These are phyloP conservation scores for Pythium rhizo-oryzae DNA, from an alignment of 352 stramenopile species.

Conservation along the genomic window DNA sequence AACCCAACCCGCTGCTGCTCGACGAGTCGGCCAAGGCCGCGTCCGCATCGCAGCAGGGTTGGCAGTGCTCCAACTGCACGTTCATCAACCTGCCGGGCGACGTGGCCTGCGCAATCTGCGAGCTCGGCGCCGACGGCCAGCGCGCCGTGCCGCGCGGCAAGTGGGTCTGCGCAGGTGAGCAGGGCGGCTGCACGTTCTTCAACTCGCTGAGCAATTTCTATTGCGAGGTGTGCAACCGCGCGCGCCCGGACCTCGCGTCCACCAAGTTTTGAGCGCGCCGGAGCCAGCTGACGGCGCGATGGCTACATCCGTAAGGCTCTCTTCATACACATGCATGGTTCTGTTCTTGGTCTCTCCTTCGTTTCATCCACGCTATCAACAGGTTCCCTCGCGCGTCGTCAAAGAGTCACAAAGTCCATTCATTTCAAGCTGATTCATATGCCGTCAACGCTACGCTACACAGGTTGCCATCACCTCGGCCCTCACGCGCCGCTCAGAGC, in stretches of 20 bases:
- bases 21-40: conserved; percentile 23
- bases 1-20: conserved; percentile 54
- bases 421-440: neutral
- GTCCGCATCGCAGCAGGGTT: conserved; percentile 46
- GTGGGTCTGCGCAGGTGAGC: conserved; percentile 83
- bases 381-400: too few species aligned
- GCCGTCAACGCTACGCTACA: neutral
- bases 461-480: neutral
- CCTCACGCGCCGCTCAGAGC: conserved; percentile 33
- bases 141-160: conserved; percentile 80
- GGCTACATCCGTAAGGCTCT: too few species aligned
- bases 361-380: too few species aligned
- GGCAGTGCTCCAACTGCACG: conserved; percentile 85
- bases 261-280: conserved; percentile 56
- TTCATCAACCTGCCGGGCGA: conserved; percentile 85
- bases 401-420: neutral
- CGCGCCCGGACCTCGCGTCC: conserved; percentile 70
- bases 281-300: too few species aligned
- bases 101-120: conserved; percentile 76
- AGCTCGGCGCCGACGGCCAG: conserved; percentile 79
- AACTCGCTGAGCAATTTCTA: conserved; percentile 84
- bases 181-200: conserved; percentile 89
- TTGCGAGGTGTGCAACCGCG: conserved; percentile 90
- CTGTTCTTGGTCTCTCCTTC: too few species aligned
- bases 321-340: too few species aligned